These are phyloP conservation scores for Podila clonocystis DNA, from an alignment of 192 early-diverging fungal genomes.

Conservation along the genomic window DNA sequence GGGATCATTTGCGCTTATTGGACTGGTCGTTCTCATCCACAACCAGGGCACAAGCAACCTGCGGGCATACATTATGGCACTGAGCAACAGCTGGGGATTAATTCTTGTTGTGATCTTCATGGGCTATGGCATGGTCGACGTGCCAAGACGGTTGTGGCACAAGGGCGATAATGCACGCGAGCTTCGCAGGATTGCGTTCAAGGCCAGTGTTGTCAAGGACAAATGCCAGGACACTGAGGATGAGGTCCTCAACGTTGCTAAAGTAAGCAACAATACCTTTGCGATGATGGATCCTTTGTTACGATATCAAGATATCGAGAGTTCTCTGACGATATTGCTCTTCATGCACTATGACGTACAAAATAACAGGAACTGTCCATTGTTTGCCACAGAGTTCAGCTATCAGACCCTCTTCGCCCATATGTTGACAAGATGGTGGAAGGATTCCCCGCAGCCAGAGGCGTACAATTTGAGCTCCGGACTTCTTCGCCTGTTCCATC, in stretches of 20 bases:
- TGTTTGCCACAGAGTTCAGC: constrained; percentile 45
- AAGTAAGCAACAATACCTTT: constrained; percentile 21
- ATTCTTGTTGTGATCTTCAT: constrained; percentile 88
- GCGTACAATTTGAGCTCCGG: constrained; percentile 42
- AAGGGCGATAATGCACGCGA: constrained; percentile 68
- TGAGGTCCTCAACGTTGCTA: constrained; percentile 64
- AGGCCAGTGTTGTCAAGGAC: constrained; percentile 81
- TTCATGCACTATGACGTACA: not conserved
- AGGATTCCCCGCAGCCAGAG: constrained; percentile 56
- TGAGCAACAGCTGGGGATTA: constrained; percentile 95
- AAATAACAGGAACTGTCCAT: constrained; percentile 56
- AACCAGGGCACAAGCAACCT: constrained; percentile 66
- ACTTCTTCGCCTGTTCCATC: constrained; percentile 22
- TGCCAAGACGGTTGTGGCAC: constrained; percentile 90
- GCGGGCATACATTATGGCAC: constrained; percentile 87
- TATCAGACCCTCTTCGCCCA: constrained; percentile 63
- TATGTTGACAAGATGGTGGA: constrained; percentile 73
- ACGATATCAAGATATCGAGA: too few species aligned
- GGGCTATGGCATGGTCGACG: constrained; percentile 92
- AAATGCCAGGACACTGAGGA: constrained; percentile 83
- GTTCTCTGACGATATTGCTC: not conserved
- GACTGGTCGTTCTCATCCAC: constrained; percentile 74
- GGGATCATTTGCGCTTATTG: constrained; percentile 73
- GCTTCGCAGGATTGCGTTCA: constrained; percentile 71
- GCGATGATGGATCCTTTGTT: too few species aligned